Evolutionary conservation across 2,329 filamentous ascomycete genomes (phyloP).

Genomic region (Pseudopyricularia javanii): DNA sequence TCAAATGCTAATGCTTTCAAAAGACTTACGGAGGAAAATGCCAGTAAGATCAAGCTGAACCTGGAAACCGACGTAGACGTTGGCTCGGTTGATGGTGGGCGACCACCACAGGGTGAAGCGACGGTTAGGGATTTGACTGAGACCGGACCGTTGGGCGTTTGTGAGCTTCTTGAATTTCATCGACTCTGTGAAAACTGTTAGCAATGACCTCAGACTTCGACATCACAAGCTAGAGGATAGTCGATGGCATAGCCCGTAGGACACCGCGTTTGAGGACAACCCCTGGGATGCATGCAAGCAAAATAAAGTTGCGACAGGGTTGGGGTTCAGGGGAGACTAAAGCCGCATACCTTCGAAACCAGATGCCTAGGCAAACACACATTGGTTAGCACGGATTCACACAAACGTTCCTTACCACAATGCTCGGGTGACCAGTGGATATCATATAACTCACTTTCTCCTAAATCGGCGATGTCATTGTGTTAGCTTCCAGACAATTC

Average conservation of each 20-base stretch:
- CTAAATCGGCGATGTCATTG: too few relatives aligned
- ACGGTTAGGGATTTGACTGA: conserved; percentile 97
- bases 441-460: too few relatives aligned
- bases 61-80: conserved; percentile 98
- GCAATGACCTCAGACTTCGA: conserved; percentile 50
- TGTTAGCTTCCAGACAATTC: too few relatives aligned
- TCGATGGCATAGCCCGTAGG: too few relatives aligned
- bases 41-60: conserved; percentile 75
- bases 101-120: conserved; percentile 86
- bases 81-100: conserved; percentile 80
- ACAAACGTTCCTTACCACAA: too few relatives aligned
- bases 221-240: not conserved
- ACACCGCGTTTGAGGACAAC: too few relatives aligned
- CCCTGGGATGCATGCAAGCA: too few relatives aligned
- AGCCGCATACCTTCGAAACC: not conserved
- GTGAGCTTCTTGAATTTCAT: conserved; percentile 99
- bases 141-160: conserved; percentile 89
- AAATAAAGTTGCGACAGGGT: too few relatives aligned
- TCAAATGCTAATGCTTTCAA: not conserved
- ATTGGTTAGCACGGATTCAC: not conserved
- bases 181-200: conserved; percentile 8
- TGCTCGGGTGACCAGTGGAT: too few relatives aligned
- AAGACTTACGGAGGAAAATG: conserved; percentile 65
- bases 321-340: too few relatives aligned
- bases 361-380: not conserved